Percentiles rank a stretch among this genome's conserved stretches.
Evolutionary conservation across 2,329 filamentous ascomycete species (phyloP).

Genomic region (Fusarium pseudoanthophilum): DNA sequence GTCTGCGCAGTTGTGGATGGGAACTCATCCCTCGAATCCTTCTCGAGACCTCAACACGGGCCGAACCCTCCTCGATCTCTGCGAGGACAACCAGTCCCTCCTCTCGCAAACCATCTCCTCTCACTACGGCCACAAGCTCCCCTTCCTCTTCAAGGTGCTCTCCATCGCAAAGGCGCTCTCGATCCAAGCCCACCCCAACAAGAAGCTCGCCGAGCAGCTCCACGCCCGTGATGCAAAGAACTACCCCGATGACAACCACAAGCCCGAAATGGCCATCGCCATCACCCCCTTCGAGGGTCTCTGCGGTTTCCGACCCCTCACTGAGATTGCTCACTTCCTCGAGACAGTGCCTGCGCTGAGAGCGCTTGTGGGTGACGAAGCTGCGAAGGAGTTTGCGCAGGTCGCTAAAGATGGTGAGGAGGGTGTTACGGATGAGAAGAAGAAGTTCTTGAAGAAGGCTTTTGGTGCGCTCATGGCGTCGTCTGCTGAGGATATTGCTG

Average conservation of each 20-base stretch:
- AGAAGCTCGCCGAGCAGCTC: slow-evolving; percentile 86
- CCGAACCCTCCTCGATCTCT: slow-evolving; percentile 85
- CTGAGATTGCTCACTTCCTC: slow-evolving; percentile 88
- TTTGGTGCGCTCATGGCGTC: slow-evolving; percentile 88
- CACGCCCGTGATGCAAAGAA: slow-evolving; percentile 89
- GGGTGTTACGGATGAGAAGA: slow-evolving; percentile 69
- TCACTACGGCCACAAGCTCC: slow-evolving; percentile 83
- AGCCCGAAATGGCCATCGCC: slow-evolving; percentile 99
- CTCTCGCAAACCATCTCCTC: slow-evolving; percentile 78
- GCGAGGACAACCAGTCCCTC: slow-evolving; percentile 86
- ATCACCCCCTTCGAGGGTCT: slow-evolving; percentile 96
- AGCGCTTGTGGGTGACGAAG: slow-evolving; percentile 72
- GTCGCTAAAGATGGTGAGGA: slow-evolving; percentile 57
- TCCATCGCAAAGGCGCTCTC: slow-evolving; percentile 96
- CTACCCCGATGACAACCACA: slow-evolving; percentile 99
- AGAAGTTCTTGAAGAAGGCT: slow-evolving; percentile 77
- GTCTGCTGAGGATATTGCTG: slow-evolving; percentile 64
- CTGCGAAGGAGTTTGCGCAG: slow-evolving; percentile 65
- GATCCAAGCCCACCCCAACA: slow-evolving; percentile 97
- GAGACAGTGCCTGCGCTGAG: slow-evolving; percentile 66
- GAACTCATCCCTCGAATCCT: slow-evolving; percentile 94
- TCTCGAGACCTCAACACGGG: slow-evolving; percentile 89
- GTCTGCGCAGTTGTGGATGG: slow-evolving; percentile 88
- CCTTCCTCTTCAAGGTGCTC: slow-evolving; percentile 97
- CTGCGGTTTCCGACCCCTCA: slow-evolving; percentile 91